Evolutionary conservation across 2,329 filamentous ascomycete species (phyloP), one percentile per base, ranked within the genome.

Genomic region (Hypomyces rosellus): DNA sequence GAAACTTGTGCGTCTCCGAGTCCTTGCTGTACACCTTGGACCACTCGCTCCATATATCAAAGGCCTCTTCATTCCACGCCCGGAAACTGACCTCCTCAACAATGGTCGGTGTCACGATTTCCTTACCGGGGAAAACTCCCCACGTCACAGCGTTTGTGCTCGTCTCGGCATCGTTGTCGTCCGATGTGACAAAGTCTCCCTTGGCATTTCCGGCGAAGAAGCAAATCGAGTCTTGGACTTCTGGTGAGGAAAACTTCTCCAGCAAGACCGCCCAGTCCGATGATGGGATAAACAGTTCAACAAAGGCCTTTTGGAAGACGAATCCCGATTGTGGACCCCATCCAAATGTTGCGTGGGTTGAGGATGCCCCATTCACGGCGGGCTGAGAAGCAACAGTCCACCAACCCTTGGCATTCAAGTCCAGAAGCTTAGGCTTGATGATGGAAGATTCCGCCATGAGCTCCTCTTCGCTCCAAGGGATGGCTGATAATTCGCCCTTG

Each of bases 311-410:
- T 64, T 99, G 93, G 74, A 96, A 99, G 44, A 97, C 90, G 66
- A 95, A 97, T 15, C 93, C 93, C 61, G 91, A 85, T 45, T 80
- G 81, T 0, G 93, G 93, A 1, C 93, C 93, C 93, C 93, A 99
- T 55, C 93, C 93, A 61, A 95, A 96, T 16, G 88, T 81, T 3
- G 78, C 71, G 65, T 99, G 82, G 44, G 78, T 81, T 25, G 88
- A 95, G 34, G 79, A 80, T 16, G 91, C 71, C 39, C 91, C 90
- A 64, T 96, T 95, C 51, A 96, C 89, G 14, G 92, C 89, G 4
- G 93, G 93, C 65, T 99, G 93, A 4, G 89, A 95, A 4, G 93
- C 93, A 4, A 99, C 85, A 3, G 91, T 96, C 91, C 91, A 96
- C 88, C 91, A 96, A 50, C 91, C 90, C 59, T 84, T 82, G 53